Evolutionary conservation across 352 stramenopile genomes (phyloP).

Genomic region (Phytophthora sp.): DNA sequence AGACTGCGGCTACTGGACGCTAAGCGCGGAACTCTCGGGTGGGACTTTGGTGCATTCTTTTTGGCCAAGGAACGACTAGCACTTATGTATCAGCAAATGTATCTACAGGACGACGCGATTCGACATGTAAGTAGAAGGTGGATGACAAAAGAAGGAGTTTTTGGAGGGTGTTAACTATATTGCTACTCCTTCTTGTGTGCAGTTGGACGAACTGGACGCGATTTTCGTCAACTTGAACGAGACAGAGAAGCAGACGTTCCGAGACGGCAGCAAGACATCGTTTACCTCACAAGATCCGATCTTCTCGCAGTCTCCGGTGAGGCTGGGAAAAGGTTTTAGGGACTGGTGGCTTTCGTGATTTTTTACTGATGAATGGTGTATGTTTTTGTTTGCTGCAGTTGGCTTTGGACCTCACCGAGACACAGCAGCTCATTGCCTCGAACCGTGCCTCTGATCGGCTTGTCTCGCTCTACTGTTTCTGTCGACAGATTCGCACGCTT

Average conservation of each 20-base stretch:
- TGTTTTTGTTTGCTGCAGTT: constrained; percentile 44
- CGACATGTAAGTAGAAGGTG: constrained; percentile 61
- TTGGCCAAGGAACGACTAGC: constrained; percentile 79
- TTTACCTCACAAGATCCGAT: constrained; percentile 47
- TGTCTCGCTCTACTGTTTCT: constrained; percentile 81
- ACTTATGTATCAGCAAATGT: constrained; percentile 87
- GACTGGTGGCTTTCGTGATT: too few species aligned
- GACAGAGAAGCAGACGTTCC: constrained; percentile 36
- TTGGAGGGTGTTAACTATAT: too few species aligned
- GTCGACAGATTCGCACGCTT: constrained; percentile 74
- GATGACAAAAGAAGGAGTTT: neutral
- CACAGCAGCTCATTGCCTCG: constrained; percentile 57
- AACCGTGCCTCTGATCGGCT: constrained; percentile 58
- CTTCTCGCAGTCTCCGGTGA: constrained; percentile 72
- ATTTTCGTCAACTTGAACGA: constrained; percentile 64
- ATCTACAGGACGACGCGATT: constrained; percentile 82
- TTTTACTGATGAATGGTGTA: too few species aligned
- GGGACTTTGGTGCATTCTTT: constrained; percentile 86
- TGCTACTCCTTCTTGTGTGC: too few species aligned
- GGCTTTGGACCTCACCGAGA: constrained; percentile 54
- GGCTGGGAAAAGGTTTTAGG: too few species aligned
- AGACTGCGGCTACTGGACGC: constrained; percentile 65
- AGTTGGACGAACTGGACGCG: constrained; percentile 84
- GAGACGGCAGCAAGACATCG: constrained; percentile 22
- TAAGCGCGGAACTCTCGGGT: constrained; percentile 54